Evolutionary conservation across 495 filamentous ascomycete genomes (phyloP), one percentile per base, ranked within the genome.

Genomic region (Tuber microsphaerosporum): DNA sequence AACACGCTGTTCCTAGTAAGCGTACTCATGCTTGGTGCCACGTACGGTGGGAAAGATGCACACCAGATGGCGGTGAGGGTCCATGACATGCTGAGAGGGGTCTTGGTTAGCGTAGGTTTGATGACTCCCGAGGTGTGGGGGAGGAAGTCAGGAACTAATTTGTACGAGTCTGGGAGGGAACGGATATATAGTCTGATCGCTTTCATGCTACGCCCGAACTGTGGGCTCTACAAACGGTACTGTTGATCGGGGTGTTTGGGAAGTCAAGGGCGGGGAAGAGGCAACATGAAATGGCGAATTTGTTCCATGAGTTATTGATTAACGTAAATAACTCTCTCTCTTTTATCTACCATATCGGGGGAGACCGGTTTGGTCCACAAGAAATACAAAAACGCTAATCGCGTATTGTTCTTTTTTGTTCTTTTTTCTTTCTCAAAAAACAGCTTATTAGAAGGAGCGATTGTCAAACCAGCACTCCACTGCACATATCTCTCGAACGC

Each of bases 201-300:
- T 76, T 69, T 43, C 73, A 72, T 22, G 81, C 87, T 0, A 84
- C 86, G 70, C 87, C 86, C 9, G 84, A 85, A 9, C 84, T 88
- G 0, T 88, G 87, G 87, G 85, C 87, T 26, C 80, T 89, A 2
- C 88, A 89, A 74, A 86, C 87, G 2, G 87, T 89, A 78, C 82
- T 89, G 71, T 81, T 90, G n/a, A 86, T 89, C 31, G 87, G 89
- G 75, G 88, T 87, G 46, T 89, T 89, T 77, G 88, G 88, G 26
- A 89, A 89, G 79, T 87, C 85, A 73, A 83, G 87, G 73, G 87
- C 87, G 1, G 88, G 88, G 0, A 86, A 86, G 31, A 86, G 86
- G 45, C 87, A 90, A 77, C 84, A 88, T 73, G 88, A 89, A 69
- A 85, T 85, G 72, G 86, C 86, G 7, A 87, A 88, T 80, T 77